A percentile compares a stretch with the other conserved stretches of the same genome.
Conservation (phyloP, 148 eudicot genomes). For the Chenopodium album region DNA sequence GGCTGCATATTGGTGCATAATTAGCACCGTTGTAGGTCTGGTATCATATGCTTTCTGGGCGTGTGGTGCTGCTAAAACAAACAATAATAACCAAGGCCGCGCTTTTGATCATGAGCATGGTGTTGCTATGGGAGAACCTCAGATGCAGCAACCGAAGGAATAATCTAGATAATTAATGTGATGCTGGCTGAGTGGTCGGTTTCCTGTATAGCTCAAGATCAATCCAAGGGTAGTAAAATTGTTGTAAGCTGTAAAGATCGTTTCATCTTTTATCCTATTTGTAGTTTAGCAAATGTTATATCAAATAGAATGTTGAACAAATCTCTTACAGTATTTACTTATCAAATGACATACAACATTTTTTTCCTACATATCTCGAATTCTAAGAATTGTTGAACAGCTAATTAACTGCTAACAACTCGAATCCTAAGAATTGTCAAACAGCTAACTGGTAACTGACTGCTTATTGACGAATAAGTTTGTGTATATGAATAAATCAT, state of each 20-base stretch:
- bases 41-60: constrained; percentile 9
- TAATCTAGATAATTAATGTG: neutral
- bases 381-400: no score
- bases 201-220: constrained; percentile 1
- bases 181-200: neutral
- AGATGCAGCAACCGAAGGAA: neutral
- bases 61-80: neutral
- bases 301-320: no score
- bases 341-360: no score
- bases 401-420: no score
- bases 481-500: no score
- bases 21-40: constrained; percentile 16
- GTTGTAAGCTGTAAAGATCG: neutral
- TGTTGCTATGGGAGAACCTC: constrained; percentile 19
- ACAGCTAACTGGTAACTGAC: no score
- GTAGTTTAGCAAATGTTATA: neutral
- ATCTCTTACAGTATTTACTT: no score
- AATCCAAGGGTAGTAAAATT: neutral
- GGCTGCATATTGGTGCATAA: constrained; percentile 27
- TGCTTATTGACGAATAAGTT: no score
- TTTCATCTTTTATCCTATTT: neutral
- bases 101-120: neutral
- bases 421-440: no score
- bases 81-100: neutral
- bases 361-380: no score